Evolutionary conservation across 208 protist species (phyloP), one percentile per base, ranked within the genome.

Genomic region (Acanthamoeba sp.): DNA sequence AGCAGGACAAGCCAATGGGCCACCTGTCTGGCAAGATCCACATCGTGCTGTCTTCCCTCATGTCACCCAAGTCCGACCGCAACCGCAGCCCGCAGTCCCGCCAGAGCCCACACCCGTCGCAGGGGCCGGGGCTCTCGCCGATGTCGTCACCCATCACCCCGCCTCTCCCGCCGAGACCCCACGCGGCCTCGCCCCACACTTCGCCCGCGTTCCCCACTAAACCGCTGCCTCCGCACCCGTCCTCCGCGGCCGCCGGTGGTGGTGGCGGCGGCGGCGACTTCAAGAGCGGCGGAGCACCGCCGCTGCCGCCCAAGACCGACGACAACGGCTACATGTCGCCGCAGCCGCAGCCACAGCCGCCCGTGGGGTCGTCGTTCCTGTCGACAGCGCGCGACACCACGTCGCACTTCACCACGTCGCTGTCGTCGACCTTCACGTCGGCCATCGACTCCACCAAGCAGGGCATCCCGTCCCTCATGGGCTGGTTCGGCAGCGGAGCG

Each of bases 31-130:
- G 85, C 29, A 91, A 73, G 62, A 52, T 91, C 24, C 85, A 91
- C n/a, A 91, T 91, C 29, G n/a, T 73, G 85, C 85, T 71, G 24
- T 91, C 85, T 27, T 50, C 76, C n/a, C 27, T 85, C 76, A 32
- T 85, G 42, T 85, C 76, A 24, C 45, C 76, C 76, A 85, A 85
- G 42, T 6, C 76, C 24, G 52, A 59, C 22, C 52, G 52, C 52
- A 59, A 12, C 52, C 52, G 52, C n/a, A 91, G 84, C 22, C 27
- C 52, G 52, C 76, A 36, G 42, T 9, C 27, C n/a, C 76, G 76
- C 18, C 38, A 85, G 76, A 45, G 27, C 38, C 34, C 76, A 0
- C 24, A 50, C 12, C 42, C 76, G 12, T 59, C 76, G 38, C 18
- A 6, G 45, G 9, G 12, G 45, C 6, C 40, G 10, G 2, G 16